phyloP scores from a whole-genome alignment of 1,284 basidiomycete genomes.

The Sporisorium reilianum region DNA sequence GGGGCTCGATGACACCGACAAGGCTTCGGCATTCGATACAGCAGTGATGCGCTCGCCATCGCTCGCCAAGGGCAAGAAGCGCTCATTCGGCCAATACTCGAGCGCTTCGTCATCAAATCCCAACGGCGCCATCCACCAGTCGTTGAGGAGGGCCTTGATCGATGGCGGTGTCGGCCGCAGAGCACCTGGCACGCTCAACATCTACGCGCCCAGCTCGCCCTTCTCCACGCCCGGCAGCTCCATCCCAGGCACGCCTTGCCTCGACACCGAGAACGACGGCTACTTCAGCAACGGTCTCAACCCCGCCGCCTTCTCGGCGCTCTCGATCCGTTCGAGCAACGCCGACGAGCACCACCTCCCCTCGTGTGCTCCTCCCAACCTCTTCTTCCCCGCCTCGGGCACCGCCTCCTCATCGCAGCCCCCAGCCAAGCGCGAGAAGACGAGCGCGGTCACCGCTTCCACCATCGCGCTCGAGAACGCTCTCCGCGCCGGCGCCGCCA shows the following conservation, averaged over 20 bases:
- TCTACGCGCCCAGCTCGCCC: constrained; percentile 66
- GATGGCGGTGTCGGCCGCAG: constrained; percentile 64
- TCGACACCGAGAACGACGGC: constrained; percentile 60
- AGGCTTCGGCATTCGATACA: constrained; percentile 64
- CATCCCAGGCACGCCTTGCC: constrained; percentile 62
- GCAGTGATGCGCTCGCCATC: constrained; percentile 61
- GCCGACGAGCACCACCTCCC: constrained; percentile 64
- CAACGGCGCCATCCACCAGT: constrained; percentile 55
- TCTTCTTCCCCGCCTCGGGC: constrained; percentile 68
- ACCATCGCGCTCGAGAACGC: constrained; percentile 38
- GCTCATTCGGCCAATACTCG: constrained; percentile 62
- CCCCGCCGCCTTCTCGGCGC: constrained; percentile 62
- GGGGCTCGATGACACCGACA: constrained; percentile 50
- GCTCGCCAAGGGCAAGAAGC: constrained; percentile 65
- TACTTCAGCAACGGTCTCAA: constrained; percentile 60
- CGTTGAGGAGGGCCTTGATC: constrained; percentile 65
- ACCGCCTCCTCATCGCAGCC: constrained; percentile 47
- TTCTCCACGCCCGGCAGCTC: constrained; percentile 67
- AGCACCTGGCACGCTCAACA: constrained; percentile 52
- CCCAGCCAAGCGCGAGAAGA: constrained; percentile 63
- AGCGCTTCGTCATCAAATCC: constrained; percentile 38
- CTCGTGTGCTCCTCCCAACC: constrained; percentile 68
- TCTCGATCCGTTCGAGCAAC: constrained; percentile 59
- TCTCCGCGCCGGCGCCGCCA: constrained; percentile 32
- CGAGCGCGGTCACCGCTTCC: constrained; percentile 41